These are phyloP conservation scores for Apiotrichum brassicae DNA, from an alignment of 1,284 basidiomycete genomes.

Conservation along the genomic window DNA sequence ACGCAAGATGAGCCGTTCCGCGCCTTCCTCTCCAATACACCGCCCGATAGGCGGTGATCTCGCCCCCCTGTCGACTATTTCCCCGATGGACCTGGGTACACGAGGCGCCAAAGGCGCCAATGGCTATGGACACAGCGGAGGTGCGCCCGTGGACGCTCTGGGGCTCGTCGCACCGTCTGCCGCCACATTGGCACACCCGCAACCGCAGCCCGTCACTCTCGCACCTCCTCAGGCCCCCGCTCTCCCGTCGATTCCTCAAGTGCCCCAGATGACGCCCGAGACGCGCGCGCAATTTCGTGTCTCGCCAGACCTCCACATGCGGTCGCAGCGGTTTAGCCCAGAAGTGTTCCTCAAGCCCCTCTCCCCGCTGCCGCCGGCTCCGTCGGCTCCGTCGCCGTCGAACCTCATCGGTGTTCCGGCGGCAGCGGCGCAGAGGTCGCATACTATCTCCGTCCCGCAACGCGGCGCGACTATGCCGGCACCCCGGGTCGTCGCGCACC, in stretches of 20 bases:
- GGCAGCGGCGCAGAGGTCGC: not conserved
- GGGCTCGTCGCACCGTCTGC: not conserved
- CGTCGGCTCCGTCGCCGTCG: not conserved
- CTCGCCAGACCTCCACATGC: slow-evolving; percentile 10
- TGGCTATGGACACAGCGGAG: no score
- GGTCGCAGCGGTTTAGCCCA: not conserved
- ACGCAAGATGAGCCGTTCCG: slow-evolving; percentile 1
- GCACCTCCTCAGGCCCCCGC: not conserved
- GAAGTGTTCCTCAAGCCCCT: slow-evolving; percentile 7
- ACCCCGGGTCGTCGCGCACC: not conserved
- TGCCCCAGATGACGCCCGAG: not conserved
- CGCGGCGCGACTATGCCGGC: slow-evolving; percentile 8
- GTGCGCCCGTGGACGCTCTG: not conserved
- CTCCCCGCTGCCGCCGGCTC: not conserved
- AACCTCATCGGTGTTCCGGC: not conserved
- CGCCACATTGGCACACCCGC: not conserved
- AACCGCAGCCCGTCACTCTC: not conserved
- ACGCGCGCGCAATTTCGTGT: slow-evolving; percentile 2
- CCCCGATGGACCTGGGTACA: slow-evolving; percentile 8
- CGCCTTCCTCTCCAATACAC: slow-evolving; percentile 9
- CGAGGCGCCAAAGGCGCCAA: not conserved
- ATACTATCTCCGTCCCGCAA: not conserved
- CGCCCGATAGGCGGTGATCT: slow-evolving; percentile 2
- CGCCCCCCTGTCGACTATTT: slow-evolving; percentile 11
- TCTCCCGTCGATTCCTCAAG: not conserved